A percentile compares a stretch with the other conserved stretches of the same genome.
phyloP scores from a whole-genome alignment of 2,329 filamentous ascomycete genomes.

The Exserohilum rostratum region DNA sequence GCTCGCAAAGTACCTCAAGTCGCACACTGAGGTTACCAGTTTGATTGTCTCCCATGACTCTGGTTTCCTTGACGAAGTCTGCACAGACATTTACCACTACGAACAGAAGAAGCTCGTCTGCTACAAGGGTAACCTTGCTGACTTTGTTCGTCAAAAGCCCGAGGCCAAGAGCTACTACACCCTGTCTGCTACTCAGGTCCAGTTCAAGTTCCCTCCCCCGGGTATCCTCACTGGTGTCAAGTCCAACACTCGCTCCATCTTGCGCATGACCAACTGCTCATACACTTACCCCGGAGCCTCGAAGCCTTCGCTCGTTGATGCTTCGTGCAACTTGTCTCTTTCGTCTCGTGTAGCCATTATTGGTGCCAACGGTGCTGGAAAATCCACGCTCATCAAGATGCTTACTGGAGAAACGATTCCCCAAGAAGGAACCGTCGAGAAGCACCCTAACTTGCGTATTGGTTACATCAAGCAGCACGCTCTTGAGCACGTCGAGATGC shows the following conservation, averaged over 20 bases:
- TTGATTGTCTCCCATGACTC: constrained; percentile 99
- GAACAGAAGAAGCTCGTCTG: constrained; percentile 93
- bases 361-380: constrained; percentile 95
- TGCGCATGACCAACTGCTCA: constrained; percentile 89
- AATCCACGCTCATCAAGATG: constrained; percentile 97
- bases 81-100: constrained; percentile 99
- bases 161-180: constrained; percentile 99
- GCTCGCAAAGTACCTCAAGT: constrained; percentile 93
- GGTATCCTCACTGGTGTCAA: constrained; percentile 96
- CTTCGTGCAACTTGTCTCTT: constrained; percentile 84
- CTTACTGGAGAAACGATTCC: constrained; percentile 91
- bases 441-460: constrained; percentile 97
- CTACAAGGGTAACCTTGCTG: constrained; percentile 81
- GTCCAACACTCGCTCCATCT: constrained; percentile 89
- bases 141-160: constrained; percentile 86
- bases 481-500: constrained; percentile 98
- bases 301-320: constrained; percentile 86
- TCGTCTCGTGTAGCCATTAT: constrained; percentile 96
- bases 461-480: constrained; percentile 99
- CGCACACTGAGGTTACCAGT: constrained; percentile 94
- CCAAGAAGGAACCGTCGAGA: constrained; percentile 85
- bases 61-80: constrained; percentile 93
- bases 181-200: constrained; percentile 81
- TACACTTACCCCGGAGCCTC: constrained; percentile 90
- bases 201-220: constrained; percentile 98